These are phyloP conservation scores for Talinum fruticosum DNA, from an alignment of 148 eudicot species.

Conservation along the genomic window DNA sequence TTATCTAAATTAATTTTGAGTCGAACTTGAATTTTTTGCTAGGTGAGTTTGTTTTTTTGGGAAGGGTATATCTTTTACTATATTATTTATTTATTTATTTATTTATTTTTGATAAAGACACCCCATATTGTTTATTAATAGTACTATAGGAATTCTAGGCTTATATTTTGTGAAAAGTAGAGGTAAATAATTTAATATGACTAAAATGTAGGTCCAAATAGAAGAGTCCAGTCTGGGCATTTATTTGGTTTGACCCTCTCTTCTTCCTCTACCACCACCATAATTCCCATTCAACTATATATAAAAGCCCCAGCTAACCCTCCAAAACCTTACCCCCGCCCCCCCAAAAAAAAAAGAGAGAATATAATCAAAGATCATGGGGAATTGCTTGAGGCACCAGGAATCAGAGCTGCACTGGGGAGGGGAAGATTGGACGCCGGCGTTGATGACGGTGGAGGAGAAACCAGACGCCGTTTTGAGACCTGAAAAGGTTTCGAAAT, in stretches of 20 bases:
- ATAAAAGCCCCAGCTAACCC: background rate
- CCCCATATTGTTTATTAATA: too few species aligned
- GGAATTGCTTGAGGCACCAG: conserved; percentile 1
- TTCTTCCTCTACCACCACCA: background rate
- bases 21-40: too few species aligned
- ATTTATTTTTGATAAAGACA: too few species aligned
- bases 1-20: too few species aligned
- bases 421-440: conserved; percentile 6
- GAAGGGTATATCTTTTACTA: too few species aligned
- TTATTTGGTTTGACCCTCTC: background rate
- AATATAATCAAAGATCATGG: background rate
- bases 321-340: background rate
- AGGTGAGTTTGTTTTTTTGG: too few species aligned
- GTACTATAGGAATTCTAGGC: too few species aligned
- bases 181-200: too few species aligned
- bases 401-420: background rate
- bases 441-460: background rate
- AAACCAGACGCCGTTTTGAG: background rate
- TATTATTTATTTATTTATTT: too few species aligned
- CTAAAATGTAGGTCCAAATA: background rate
- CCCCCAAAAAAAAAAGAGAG: conserved; percentile 19
- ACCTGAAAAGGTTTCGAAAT: background rate
- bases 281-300: background rate
- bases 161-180: too few species aligned
- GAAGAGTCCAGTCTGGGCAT: background rate